Evolutionary conservation across 257 asterid species (phyloP), one percentile per base, ranked within the genome.

Genomic region (Solanum gandarillasii): DNA sequence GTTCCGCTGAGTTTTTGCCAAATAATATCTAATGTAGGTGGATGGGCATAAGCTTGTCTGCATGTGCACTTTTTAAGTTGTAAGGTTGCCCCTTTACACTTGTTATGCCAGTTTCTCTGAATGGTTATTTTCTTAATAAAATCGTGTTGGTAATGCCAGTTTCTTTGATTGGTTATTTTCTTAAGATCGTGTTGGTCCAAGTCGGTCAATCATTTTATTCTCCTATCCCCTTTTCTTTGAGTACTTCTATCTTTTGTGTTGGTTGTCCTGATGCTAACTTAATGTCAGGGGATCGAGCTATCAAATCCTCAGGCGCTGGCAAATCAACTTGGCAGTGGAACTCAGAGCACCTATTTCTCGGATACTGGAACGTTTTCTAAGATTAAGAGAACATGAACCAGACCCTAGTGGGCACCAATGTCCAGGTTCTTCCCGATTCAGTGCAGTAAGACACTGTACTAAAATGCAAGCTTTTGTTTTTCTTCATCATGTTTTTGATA

Each of bases 341-440:
- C 95, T 29, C 98, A 96, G 75, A 97, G 99, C 88, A 95, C 99
- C 9, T 97, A 97, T 85, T 97, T 97, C 87, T 97, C 99, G 2
- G 98, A 95, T 89, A 95, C 95, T 20, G 99, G 99, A 55, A 93
- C 98, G 7, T 97, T 97, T 90, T 95, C 99, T 4, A 95, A 94
- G 96, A 95, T 95, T 88, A 97, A 94, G 95, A 92, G 94, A 86
- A 86, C 89, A 4, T 93, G 92, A 92, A 91, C 88, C 62, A 31
- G 11, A 58, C 70, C 35, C 36, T 13, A 29, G 6, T 27, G 34
- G 52, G 34, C n/a, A 0, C 14, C 82, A 13, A 6, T 46, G 41
- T 46, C 6, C 85, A 14, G 85, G n/a, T 27, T 27, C 41, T 27
- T 79, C 3, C 85, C 27, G 6, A 25, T 29, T 4, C 39, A 9